Conservation (phyloP, 106 monocot species). For the Posidonia australis region DNA sequence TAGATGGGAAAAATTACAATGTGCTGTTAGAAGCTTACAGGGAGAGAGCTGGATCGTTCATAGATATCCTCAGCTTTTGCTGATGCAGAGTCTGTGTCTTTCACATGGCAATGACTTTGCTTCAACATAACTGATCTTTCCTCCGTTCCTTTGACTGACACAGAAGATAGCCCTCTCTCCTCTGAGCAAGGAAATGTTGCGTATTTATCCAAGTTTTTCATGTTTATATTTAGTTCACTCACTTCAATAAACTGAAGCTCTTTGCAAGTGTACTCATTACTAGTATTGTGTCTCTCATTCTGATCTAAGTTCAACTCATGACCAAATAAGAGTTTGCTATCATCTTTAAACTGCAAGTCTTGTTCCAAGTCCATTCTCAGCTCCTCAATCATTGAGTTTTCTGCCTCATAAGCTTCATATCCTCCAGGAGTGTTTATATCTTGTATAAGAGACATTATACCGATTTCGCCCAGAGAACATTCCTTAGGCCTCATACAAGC, state of each 20-base stretch:
- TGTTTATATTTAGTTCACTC: background rate
- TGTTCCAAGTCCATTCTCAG: background rate
- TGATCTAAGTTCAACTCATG: background rate
- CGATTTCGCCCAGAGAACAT: background rate
- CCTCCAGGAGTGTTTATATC: background rate
- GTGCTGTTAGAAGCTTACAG: background rate
- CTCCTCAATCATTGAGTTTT: background rate
- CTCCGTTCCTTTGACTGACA: background rate
- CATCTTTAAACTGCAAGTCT: background rate
- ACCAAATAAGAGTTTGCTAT: background rate
- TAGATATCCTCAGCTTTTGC: background rate
- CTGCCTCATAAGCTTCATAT: background rate
- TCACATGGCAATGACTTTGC: no score
- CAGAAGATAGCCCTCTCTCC: background rate
- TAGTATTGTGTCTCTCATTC: background rate
- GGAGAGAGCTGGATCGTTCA: conserved; percentile 1
- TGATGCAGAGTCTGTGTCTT: background rate
- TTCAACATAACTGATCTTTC: background rate
- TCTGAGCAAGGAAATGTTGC: conserved; percentile 3
- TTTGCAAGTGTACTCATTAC: background rate
- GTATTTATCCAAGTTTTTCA: background rate
- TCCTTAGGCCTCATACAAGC: background rate
- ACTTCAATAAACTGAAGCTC: background rate
- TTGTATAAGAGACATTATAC: background rate
- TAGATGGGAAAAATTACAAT: background rate